phyloP scores from a whole-genome alignment of 2,329 filamentous ascomycete species.

The Pseudogymnoascus sp. region DNA sequence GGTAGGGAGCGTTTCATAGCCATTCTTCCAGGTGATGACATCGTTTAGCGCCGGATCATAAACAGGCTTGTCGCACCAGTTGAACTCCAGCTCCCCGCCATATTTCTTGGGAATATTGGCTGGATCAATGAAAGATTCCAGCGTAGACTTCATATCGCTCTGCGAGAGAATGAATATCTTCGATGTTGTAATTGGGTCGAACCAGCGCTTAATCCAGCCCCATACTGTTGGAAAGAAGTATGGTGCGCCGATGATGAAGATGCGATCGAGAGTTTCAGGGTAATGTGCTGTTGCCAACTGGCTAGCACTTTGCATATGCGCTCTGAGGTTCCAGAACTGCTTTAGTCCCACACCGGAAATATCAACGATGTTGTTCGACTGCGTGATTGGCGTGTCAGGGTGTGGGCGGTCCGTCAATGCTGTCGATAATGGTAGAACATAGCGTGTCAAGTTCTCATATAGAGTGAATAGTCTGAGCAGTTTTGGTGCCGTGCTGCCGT shows the following conservation, averaged over 20 bases:
- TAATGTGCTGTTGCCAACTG: conserved; percentile 87
- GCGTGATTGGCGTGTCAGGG: conserved; percentile 76
- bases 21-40: conserved; percentile 44
- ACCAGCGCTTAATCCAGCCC: conserved; percentile 95
- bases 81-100: conserved; percentile 76
- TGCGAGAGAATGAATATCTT: conserved; percentile 87
- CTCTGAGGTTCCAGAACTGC: conserved; percentile 93
- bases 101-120: conserved; percentile 83
- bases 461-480: conserved; percentile 82
- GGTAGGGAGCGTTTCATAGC: conserved; percentile 42
- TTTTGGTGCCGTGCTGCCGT: conserved; percentile 61
- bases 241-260: conserved; percentile 75
- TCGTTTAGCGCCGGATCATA: conserved; percentile 56
- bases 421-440: conserved; percentile 78
- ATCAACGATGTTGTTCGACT: conserved; percentile 92
- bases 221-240: conserved; percentile 87
- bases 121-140: conserved; percentile 73
- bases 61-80: conserved; percentile 66
- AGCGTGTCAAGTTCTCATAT: conserved; percentile 86
- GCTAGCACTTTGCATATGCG: conserved; percentile 88
- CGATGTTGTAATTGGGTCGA: conserved; percentile 84
- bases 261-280: conserved; percentile 83
- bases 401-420: conserved; percentile 63
- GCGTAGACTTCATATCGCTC: conserved; percentile 65
- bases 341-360: conserved; percentile 79